Evolutionary conservation across 2,329 filamentous ascomycete species (phyloP).

Genomic region (Trichoderma afroharzianum): DNA sequence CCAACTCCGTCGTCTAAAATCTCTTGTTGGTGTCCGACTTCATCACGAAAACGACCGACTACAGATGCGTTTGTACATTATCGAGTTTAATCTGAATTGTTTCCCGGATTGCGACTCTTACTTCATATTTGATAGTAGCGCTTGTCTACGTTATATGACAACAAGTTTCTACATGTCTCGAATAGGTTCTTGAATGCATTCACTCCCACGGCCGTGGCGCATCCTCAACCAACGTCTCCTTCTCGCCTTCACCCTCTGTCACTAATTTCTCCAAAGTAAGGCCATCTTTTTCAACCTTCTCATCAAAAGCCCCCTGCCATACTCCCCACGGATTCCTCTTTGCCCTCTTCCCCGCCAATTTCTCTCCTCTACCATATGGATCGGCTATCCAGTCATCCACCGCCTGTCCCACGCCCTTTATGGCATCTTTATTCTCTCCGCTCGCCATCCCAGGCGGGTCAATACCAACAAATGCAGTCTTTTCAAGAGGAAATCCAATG

Average conservation of each 20-base stretch:
- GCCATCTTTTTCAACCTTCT: conserved; percentile 25
- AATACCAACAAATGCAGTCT: conserved; percentile 56
- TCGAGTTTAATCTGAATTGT: background rate
- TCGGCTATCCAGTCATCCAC: conserved; percentile 49
- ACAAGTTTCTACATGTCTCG: background rate
- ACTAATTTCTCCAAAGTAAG: conserved; percentile 35
- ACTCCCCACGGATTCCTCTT: conserved; percentile 48
- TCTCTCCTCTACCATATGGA: conserved; percentile 47
- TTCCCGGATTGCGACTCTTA: background rate
- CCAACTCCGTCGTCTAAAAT: background rate
- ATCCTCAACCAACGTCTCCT: conserved; percentile 40
- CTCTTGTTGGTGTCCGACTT: background rate
- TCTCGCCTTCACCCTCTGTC: conserved; percentile 31
- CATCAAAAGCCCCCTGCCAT: conserved; percentile 43
- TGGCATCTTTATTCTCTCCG: conserved; percentile 35
- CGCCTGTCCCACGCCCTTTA: conserved; percentile 42
- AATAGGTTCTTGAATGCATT: background rate
- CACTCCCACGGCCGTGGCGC: conserved; percentile 39
- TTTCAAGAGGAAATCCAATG: conserved; percentile 49
- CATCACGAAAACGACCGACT: background rate
- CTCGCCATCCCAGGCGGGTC: conserved; percentile 53
- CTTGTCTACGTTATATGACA: too few species aligned
- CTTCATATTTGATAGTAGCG: too few species aligned
- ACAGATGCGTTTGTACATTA: background rate
- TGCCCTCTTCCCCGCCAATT: conserved; percentile 45